phyloP scores from a whole-genome alignment of 2,329 filamentous ascomycete genomes.

The Cytospora piceicola region DNA sequence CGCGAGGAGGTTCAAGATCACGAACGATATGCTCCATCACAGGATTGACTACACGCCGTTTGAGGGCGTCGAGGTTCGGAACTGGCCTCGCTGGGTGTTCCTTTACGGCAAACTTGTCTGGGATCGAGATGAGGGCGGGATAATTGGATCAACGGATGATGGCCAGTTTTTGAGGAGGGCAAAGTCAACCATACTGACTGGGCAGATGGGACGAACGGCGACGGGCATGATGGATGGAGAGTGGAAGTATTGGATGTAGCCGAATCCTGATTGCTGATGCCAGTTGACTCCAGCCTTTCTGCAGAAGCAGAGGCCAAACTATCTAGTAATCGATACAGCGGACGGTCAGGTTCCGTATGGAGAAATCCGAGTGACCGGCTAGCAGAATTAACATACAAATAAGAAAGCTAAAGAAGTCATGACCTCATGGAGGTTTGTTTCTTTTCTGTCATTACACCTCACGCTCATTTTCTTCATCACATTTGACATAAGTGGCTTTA shows the following conservation, averaged over 20 bases:
- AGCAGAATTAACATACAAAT: too few relatives aligned
- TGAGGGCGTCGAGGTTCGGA: constrained; percentile 58
- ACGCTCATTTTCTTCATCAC: too few relatives aligned
- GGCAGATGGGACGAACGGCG: constrained; percentile 25
- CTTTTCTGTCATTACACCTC: too few relatives aligned
- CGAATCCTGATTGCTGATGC: background rate
- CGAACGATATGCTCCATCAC: constrained; percentile 61
- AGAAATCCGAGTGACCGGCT: too few relatives aligned
- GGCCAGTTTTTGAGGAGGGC: constrained; percentile 48
- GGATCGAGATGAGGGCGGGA: constrained; percentile 56
- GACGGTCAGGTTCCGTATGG: too few relatives aligned
- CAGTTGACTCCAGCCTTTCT: too few relatives aligned
- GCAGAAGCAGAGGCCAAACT: too few relatives aligned
- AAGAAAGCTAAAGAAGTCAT: too few relatives aligned
- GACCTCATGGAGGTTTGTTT: too few relatives aligned
- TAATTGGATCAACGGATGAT: constrained; percentile 52
- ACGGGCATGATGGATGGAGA: constrained; percentile 28
- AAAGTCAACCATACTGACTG: constrained; percentile 28
- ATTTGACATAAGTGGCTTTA: too few relatives aligned
- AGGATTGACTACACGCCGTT: constrained; percentile 66
- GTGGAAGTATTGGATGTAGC: constrained; percentile 25
- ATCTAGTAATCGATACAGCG: too few relatives aligned
- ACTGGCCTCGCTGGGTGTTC: constrained; percentile 66
- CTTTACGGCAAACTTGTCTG: constrained; percentile 62
- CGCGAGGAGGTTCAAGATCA: constrained; percentile 43